Evolutionary conservation across 169 alveolate genomes (phyloP), one percentile per base, ranked within the genome.

Genomic region (Babesia bigemina): DNA sequence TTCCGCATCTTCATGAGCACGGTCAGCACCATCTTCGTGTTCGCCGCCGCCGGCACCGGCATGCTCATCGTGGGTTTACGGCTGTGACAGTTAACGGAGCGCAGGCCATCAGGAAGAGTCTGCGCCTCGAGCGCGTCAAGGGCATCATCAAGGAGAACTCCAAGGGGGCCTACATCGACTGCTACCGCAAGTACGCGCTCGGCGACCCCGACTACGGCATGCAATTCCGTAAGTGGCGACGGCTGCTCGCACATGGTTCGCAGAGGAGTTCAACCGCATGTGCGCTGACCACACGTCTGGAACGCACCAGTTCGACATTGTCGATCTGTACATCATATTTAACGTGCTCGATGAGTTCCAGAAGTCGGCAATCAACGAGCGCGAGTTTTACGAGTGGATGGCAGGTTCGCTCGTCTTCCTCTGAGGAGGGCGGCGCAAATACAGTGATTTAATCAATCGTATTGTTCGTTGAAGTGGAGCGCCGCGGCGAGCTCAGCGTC

Each of bases 171-270:
- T 92, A 86, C 66, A 86, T 81, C 22, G 97, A 94, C 75, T 87
- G 91, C 42, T 94, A 92, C 84, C 78, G 95, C 63, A 92, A 93
- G 67, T 94, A 94, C 61, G 96, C 96, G 33, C 82, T 89, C 62
- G 92, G 94, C 16, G 97, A 94, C 76, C 96, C 96, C 19, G 95
- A 87, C 45, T 94, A 94, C 55, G 97, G 97, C 52, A 92, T 94
- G 97, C 97, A 94, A 79, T 91, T 94, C 69, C 88, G 86, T 76
- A 66, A 39, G 74, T 70, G 36, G 52, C n/a, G 28, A 33, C 24
- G 36, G 7, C 9, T 0, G 12, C 1, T 3, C 4, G 7, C 2
- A 9, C 60, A 56, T 66, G 4, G 50, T 24, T 53, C 44, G 58
- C 59, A 93, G 86, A 94, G 84, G 97, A 94, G 76, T 94, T 94